These are phyloP conservation scores for Trametes meyenii DNA, from an alignment of 768 basidiomycete genomes.

Conservation along the genomic window DNA sequence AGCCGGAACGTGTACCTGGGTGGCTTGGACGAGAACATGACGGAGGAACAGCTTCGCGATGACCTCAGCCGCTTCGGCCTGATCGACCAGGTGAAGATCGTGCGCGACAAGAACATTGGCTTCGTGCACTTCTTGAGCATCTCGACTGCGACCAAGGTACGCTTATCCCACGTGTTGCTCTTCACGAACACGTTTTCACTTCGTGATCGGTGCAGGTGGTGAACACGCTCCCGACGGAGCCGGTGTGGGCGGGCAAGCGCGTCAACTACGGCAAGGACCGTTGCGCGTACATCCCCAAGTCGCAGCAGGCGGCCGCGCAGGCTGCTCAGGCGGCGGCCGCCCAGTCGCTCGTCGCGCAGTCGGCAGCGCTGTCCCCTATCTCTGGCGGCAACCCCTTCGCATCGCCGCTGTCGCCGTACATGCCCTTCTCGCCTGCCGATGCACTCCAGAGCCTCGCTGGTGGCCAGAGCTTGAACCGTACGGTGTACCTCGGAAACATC, in stretches of 20 bases:
- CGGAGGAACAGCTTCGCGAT: constrained; percentile 90
- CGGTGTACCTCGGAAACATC: constrained; percentile 95
- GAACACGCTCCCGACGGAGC: constrained; percentile 87
- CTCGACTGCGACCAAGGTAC: constrained; percentile 90
- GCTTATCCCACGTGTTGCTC: constrained; percentile 26
- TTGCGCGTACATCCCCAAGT: constrained; percentile 96
- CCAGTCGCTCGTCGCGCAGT: constrained; percentile 63
- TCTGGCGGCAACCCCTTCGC: constrained; percentile 32
- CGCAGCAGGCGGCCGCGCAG: constrained; percentile 86
- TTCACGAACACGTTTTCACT: background rate
- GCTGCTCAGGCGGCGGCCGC: constrained; percentile 88
- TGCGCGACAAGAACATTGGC: constrained; percentile 98
- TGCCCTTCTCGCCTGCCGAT: constrained; percentile 42
- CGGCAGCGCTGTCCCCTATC: constrained; percentile 42
- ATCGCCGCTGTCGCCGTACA: constrained; percentile 37
- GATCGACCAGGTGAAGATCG: constrained; percentile 99
- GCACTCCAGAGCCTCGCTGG: constrained; percentile 55
- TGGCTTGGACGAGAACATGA: constrained; percentile 85
- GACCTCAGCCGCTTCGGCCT: constrained; percentile 91
- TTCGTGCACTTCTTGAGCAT: constrained; percentile 99
- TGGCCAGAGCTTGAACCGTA: constrained; percentile 77
- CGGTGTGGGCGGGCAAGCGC: constrained; percentile 92
- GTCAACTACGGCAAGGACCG: constrained; percentile 99
- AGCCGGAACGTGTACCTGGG: constrained; percentile 97
- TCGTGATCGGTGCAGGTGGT: constrained; percentile 68